phyloP scores from a whole-genome alignment of 805 yeast genomes.

The Barnettozyma californica region DNA sequence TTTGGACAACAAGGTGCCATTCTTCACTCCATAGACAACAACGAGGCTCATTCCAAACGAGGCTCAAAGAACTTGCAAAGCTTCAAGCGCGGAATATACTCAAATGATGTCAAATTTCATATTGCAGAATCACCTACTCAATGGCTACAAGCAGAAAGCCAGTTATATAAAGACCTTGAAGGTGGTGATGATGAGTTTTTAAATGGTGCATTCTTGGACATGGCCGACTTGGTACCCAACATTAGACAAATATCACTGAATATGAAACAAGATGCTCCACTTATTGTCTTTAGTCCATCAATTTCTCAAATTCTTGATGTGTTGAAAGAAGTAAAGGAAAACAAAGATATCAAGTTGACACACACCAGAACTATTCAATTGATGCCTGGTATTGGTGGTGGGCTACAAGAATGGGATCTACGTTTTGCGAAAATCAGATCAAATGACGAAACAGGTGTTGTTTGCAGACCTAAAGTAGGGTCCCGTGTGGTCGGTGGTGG shows the following conservation, averaged over 20 bases:
- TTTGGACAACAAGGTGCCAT: constrained; percentile 36
- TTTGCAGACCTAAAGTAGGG: constrained; percentile 48
- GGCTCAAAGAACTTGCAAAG: constrained; percentile 36
- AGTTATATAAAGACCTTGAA: constrained; percentile 22
- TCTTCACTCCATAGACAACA: constrained; percentile 41
- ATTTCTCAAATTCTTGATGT: constrained; percentile 42
- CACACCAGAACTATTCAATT: constrained; percentile 37
- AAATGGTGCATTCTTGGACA: constrained; percentile 42
- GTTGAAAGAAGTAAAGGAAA: constrained; percentile 27
- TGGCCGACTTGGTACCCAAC: constrained; percentile 38
- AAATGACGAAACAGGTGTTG: constrained; percentile 35
- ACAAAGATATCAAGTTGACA: constrained; percentile 29
- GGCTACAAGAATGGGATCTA: constrained; percentile 47
- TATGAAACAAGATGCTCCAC: constrained; percentile 37
- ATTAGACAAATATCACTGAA: constrained; percentile 28
- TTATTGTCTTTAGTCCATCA: constrained; percentile 43
- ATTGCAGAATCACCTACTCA: constrained; percentile 34
- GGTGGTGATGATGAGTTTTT: constrained; percentile 26
- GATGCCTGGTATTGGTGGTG: constrained; percentile 45
- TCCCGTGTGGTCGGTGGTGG: constrained; percentile 45
- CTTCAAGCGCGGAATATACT: constrained; percentile 39
- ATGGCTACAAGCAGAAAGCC: constrained; percentile 32
- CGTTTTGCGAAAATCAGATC: constrained; percentile 35
- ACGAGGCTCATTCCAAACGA: constrained; percentile 33
- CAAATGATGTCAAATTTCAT: constrained; percentile 41